phyloP scores from a whole-genome alignment of 371 early-diverging fungal species.

The Rhizopus sp. region DNA sequence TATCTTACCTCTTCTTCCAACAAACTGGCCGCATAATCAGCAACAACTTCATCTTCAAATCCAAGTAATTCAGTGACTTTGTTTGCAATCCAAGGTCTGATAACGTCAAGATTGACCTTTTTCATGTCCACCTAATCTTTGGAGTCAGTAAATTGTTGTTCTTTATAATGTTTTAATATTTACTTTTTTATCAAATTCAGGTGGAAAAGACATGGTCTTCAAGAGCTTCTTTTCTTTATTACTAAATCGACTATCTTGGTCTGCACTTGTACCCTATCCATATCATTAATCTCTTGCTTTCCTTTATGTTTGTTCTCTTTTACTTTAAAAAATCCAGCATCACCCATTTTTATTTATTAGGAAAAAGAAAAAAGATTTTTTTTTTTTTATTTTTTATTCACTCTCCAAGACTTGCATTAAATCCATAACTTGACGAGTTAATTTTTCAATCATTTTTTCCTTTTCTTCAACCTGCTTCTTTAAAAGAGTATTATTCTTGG shows the following conservation, averaged over 20 bases:
- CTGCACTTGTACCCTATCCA: conserved; percentile 72
- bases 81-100: conserved; percentile 86
- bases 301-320: neutral
- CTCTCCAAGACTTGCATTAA: conserved; percentile 39
- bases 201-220: conserved; percentile 80
- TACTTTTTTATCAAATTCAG: conserved; percentile 83
- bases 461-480: conserved; percentile 25
- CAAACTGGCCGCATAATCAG: conserved; percentile 81
- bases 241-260: conserved; percentile 88
- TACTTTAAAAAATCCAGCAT: conserved; percentile 53
- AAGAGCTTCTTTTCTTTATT: conserved; percentile 89
- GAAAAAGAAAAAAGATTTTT: neutral
- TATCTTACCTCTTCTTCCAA: conserved; percentile 72
- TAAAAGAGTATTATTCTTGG: conserved; percentile 25
- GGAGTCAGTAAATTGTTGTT: neutral
- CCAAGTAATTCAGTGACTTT: conserved; percentile 81
- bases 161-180: neutral
- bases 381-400: too few relatives aligned
- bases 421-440: conserved; percentile 44
- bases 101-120: conserved; percentile 85
- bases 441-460: conserved; percentile 25
- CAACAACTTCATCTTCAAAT: conserved; percentile 92
- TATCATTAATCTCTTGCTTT: neutral
- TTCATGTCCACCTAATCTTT: conserved; percentile 76
- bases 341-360: conserved; percentile 57